Percentiles rank a stretch among this genome's conserved stretches.
Evolutionary conservation across 2,329 filamentous ascomycete genomes (phyloP).

Genomic region (Talaromyces marneffei): DNA sequence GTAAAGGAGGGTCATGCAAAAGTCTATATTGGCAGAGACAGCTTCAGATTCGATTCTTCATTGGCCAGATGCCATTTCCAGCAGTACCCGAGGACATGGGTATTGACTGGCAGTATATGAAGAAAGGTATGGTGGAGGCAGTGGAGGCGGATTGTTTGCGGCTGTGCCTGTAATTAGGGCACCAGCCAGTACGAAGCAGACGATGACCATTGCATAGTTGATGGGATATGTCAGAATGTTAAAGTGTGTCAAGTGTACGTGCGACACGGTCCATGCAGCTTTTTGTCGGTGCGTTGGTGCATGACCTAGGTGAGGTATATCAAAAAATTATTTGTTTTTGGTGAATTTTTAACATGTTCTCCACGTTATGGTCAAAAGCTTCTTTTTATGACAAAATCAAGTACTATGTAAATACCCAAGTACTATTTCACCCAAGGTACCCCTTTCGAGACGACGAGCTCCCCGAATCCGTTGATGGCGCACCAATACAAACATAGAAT

Average conservation of each 20-base stretch:
- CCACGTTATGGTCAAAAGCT: no score
- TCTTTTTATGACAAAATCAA: no score
- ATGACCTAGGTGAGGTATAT: background rate
- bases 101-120: background rate
- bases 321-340: no score
- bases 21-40: background rate
- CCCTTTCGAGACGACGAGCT: background rate
- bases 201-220: background rate
- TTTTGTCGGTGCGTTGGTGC: background rate
- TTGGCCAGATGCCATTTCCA: background rate
- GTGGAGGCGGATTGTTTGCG: background rate
- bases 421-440: background rate
- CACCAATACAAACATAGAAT: conserved; percentile 15
- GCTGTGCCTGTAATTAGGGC: background rate
- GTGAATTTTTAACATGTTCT: no score
- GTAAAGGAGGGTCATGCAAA: background rate
- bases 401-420: no score
- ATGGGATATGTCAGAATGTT: background rate
- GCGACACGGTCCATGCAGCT: background rate
- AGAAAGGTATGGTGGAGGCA: background rate
- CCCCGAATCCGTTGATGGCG: background rate
- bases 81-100: background rate
- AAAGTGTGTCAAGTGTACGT: background rate
- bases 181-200: background rate
- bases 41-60: background rate